These are phyloP conservation scores for Endogone sp. DNA, from an alignment of 192 early-diverging fungal genomes.

Conservation along the genomic window DNA sequence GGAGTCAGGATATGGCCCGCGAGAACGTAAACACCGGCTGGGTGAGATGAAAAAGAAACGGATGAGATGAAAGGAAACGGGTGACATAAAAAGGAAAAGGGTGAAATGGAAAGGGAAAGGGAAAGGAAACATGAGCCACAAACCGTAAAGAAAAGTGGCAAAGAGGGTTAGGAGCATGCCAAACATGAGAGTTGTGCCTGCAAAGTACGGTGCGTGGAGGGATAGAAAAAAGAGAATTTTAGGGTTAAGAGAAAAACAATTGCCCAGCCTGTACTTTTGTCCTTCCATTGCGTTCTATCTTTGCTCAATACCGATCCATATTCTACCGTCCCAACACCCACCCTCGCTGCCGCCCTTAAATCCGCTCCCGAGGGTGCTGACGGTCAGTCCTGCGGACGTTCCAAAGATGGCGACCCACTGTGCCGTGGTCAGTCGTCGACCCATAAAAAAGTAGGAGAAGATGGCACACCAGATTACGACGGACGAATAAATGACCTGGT, in stretches of 20 bases:
- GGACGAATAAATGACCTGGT: constrained; percentile 58
- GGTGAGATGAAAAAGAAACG: not conserved
- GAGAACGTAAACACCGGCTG: constrained; percentile 55
- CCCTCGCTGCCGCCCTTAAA: constrained; percentile 18
- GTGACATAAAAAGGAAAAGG: not conserved
- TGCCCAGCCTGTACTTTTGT: too few relatives aligned
- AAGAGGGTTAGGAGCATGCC: constrained; percentile 48
- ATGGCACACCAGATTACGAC: constrained; percentile 65
- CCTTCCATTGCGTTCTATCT: too few relatives aligned
- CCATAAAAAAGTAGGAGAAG: constrained; percentile 48
- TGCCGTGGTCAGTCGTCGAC: constrained; percentile 35
- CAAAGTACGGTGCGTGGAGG: constrained; percentile 7
- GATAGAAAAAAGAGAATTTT: constrained; percentile 2
- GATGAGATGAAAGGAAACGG: not conserved
- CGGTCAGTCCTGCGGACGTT: constrained; percentile 42
- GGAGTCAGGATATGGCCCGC: constrained; percentile 40
- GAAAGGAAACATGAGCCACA: not conserved
- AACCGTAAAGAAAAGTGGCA: constrained; percentile 48
- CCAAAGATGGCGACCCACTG: constrained; percentile 55
- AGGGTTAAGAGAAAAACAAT: not conserved
- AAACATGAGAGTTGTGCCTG: constrained; percentile 26
- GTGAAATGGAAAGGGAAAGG: not conserved
- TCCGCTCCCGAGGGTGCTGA: constrained; percentile 47
- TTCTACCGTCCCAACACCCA: constrained; percentile 17
- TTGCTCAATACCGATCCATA: too few relatives aligned